Evolutionary conservation across 768 basidiomycete species (phyloP).

Genomic region (Mycena alexandri): DNA sequence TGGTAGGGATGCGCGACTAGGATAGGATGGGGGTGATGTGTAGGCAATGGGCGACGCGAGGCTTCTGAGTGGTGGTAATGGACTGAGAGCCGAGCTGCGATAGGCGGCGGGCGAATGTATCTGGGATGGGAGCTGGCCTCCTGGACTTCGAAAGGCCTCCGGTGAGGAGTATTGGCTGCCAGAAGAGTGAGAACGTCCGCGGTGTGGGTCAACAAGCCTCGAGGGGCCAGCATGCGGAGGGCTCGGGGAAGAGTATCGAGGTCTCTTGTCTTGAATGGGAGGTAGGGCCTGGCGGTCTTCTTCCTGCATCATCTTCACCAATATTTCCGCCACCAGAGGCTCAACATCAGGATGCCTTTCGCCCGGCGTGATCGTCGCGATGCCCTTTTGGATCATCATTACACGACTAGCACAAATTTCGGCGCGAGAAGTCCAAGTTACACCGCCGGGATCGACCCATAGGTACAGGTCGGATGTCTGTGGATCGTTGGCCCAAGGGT

Average conservation of each 20-base stretch:
- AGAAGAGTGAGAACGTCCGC: slow-evolving; percentile 23
- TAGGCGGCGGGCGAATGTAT: background rate
- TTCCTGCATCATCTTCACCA: slow-evolving; percentile 33
- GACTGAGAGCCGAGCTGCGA: slow-evolving; percentile 10
- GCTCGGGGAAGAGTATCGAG: slow-evolving; percentile 21
- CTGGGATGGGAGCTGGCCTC: slow-evolving; percentile 3
- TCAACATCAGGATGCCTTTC: slow-evolving; percentile 34
- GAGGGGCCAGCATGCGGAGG: slow-evolving; percentile 1
- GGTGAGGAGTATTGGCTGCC: slow-evolving; percentile 18
- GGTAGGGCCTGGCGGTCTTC: slow-evolving; percentile 31
- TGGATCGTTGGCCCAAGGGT: slow-evolving; percentile 36
- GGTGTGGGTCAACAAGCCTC: slow-evolving; percentile 7
- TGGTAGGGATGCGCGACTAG: slow-evolving; percentile 1
- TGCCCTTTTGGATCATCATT: slow-evolving; percentile 32
- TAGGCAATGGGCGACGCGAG: background rate
- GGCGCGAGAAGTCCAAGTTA: slow-evolving; percentile 37
- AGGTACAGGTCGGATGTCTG: slow-evolving; percentile 37
- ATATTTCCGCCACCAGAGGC: slow-evolving; percentile 33
- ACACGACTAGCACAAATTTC: slow-evolving; percentile 36
- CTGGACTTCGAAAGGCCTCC: slow-evolving; percentile 6
- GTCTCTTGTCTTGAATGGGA: slow-evolving; percentile 27
- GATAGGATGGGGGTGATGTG: background rate
- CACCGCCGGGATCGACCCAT: slow-evolving; percentile 32
- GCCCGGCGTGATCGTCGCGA: slow-evolving; percentile 30
- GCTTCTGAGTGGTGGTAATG: background rate